A percentile compares a stretch with the other conserved stretches of the same genome.
These are phyloP conservation scores for Pyrenochaeta sp. DNA, from an alignment of 2,329 filamentous ascomycete species.

Conservation along the genomic window DNA sequence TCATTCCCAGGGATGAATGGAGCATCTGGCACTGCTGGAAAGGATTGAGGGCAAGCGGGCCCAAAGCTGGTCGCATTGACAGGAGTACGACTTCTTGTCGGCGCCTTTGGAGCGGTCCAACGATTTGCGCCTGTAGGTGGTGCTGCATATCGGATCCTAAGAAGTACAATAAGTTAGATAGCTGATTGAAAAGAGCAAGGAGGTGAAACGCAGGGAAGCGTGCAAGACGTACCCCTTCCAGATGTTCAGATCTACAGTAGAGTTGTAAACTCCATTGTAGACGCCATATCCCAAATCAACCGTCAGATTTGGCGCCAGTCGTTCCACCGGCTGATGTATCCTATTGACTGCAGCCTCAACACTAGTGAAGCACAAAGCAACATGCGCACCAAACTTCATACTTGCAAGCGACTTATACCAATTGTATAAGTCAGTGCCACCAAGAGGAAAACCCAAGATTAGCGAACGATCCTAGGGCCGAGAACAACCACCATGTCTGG, in stretches of 20 bases:
- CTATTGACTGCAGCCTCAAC: neutral
- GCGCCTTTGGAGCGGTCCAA: conserved; percentile 29
- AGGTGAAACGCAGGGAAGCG: neutral
- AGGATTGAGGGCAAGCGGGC: conserved; percentile 25
- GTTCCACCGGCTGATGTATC: neutral
- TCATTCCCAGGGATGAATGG: conserved; percentile 29
- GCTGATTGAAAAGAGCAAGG: neutral
- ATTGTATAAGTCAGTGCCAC: neutral
- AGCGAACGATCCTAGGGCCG: neutral
- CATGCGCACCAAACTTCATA: neutral
- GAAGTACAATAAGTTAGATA: conserved; percentile 4
- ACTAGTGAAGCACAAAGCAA: neutral
- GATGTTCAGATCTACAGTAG: conserved; percentile 26
- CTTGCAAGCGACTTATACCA: neutral
- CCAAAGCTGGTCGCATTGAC: conserved; percentile 19
- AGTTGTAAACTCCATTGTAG: conserved; percentile 27
- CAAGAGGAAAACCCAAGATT: neutral
- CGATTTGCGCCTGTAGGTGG: conserved; percentile 23
- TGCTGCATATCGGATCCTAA: conserved; percentile 33
- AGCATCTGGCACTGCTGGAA: conserved; percentile 7
- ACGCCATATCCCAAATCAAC: conserved; percentile 32
- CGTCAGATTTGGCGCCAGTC: neutral
- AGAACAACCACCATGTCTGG: too few relatives aligned
- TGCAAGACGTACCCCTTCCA: conserved; percentile 31
- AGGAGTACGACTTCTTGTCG: conserved; percentile 11